phyloP scores from a whole-genome alignment of 306 rosid genomes.

The Myrica gale region DNA sequence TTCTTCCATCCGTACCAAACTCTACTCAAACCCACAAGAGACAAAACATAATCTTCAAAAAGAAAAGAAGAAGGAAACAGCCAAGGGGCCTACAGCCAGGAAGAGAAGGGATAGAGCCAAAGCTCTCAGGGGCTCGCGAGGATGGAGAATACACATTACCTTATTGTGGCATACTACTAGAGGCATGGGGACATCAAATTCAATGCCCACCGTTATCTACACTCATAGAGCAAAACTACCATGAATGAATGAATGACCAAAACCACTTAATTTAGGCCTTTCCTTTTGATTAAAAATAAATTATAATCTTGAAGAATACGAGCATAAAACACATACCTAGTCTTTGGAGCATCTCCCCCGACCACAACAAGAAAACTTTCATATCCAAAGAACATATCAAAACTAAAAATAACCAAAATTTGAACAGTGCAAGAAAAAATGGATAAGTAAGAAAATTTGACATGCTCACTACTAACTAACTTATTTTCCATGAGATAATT shows the following conservation, averaged over 20 bases:
- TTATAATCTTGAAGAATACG: neutral
- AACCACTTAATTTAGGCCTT: neutral
- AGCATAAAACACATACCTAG: neutral
- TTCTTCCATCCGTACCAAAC: no score
- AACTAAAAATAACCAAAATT: neutral
- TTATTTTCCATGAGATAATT: slow-evolving; percentile 16
- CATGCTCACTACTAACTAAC: neutral
- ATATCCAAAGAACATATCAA: neutral
- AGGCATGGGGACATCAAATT: slow-evolving; percentile 4
- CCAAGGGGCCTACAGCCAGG: no score
- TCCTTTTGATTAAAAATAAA: neutral
- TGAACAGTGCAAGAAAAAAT: slow-evolving; percentile 15
- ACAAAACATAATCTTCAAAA: no score
- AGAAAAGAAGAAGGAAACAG: no score
- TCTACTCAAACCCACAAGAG: no score
- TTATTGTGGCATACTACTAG: neutral
- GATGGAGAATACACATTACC: neutral
- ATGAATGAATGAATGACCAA: neutral
- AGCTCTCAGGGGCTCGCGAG: neutral
- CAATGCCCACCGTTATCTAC: neutral
- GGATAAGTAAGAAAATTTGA: neutral
- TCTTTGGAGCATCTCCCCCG: neutral
- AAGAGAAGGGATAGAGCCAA: no score
- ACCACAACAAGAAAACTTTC: neutral
- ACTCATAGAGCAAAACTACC: no score